A percentile compares a stretch with the other conserved stretches of the same genome.
phyloP scores from a whole-genome alignment of 805 yeast genomes.

The Starmerella potacharoeniae region DNA sequence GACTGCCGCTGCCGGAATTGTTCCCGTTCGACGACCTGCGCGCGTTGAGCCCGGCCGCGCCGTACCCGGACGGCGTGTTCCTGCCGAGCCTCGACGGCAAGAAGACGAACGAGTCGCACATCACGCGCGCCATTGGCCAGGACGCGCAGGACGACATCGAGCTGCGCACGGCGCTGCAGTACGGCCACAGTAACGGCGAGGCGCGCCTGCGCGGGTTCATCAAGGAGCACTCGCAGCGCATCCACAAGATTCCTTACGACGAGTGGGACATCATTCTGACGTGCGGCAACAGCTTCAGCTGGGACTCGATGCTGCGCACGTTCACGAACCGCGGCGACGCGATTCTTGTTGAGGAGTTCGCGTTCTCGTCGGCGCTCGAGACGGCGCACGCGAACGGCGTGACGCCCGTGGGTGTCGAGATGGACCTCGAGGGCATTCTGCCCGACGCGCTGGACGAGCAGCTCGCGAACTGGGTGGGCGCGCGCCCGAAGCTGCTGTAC shows the following conservation, averaged over 20 bases:
- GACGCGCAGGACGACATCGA: slow-evolving; percentile 41
- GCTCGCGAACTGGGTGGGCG: slow-evolving; percentile 50
- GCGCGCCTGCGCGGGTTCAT: slow-evolving; percentile 56
- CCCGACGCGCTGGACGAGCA: slow-evolving; percentile 55
- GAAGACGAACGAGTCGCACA: slow-evolving; percentile 26
- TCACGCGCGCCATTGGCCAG: slow-evolving; percentile 29
- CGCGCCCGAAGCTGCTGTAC: slow-evolving; percentile 58
- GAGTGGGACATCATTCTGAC: slow-evolving; percentile 66
- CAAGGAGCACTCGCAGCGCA: slow-evolving; percentile 46
- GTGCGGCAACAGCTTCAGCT: slow-evolving; percentile 76
- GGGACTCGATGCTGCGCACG: slow-evolving; percentile 74
- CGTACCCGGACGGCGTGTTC: slow-evolving; percentile 61
- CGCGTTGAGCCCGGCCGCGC: slow-evolving; percentile 56
- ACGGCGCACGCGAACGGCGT: slow-evolving; percentile 66
- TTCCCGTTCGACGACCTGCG: slow-evolving; percentile 79
- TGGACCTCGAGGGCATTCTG: slow-evolving; percentile 66
- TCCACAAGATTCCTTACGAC: slow-evolving; percentile 39
- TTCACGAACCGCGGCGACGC: slow-evolving; percentile 68
- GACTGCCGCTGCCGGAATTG: slow-evolving; percentile 79
- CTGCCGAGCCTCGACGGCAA: slow-evolving; percentile 21
- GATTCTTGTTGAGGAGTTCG: slow-evolving; percentile 65
- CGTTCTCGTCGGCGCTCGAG: slow-evolving; percentile 80
- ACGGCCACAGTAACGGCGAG: slow-evolving; percentile 76
- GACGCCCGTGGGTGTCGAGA: slow-evolving; percentile 55
- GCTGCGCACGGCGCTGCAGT: slow-evolving; percentile 76